Evolutionary conservation across 192 early-diverging fungal species (phyloP).

Genomic region (Podila verticillata): DNA sequence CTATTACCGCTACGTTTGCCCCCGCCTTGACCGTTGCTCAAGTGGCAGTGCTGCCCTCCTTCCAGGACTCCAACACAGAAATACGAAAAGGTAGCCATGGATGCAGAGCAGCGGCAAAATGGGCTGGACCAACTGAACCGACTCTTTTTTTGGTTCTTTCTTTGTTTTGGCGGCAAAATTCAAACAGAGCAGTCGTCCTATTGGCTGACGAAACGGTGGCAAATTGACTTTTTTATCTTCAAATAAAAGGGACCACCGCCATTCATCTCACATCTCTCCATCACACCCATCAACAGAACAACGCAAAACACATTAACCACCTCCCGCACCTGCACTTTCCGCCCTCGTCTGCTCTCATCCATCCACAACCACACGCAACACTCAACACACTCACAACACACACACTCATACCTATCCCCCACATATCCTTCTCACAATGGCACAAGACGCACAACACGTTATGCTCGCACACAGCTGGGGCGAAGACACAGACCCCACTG

Average conservation of each 20-base stretch:
- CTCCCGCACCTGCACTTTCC: background rate
- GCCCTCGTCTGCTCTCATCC: background rate
- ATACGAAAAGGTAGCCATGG: no score
- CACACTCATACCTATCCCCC: background rate
- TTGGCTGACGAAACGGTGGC: constrained; percentile 17
- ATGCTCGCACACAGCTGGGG: constrained; percentile 55
- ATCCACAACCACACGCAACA: background rate
- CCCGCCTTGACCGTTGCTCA: no score
- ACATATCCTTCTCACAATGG: constrained; percentile 16
- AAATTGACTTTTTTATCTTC: background rate
- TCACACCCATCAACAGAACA: background rate
- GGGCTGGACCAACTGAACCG: no score
- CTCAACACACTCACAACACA: background rate
- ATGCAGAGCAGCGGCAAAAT: no score
- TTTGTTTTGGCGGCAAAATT: no score
- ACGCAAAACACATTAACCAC: background rate
- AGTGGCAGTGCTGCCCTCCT: no score
- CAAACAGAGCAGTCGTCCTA: no score
- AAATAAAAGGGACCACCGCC: constrained; percentile 1
- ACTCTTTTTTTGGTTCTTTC: background rate
- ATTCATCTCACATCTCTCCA: background rate
- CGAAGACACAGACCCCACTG: constrained; percentile 65
- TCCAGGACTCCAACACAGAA: no score
- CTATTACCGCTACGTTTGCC: no score
- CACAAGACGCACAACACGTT: constrained; percentile 35